Base-by-base conservation (phyloP, 116 monocot species). In the Iris pallida region DNA sequence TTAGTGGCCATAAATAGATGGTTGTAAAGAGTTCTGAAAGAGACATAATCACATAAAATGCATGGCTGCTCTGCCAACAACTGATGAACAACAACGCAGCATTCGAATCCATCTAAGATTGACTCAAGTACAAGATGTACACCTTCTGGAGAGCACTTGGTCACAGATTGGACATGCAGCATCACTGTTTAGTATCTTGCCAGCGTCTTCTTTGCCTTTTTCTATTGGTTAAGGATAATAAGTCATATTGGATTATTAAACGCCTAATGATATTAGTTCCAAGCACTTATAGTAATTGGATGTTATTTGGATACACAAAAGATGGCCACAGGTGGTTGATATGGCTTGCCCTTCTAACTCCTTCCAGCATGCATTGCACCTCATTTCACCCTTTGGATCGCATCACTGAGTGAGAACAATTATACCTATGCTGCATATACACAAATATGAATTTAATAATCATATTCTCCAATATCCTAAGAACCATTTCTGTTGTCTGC, bases 141-240 rank as follows among this genome's bases (percentile, higher is more conserved):
- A 90, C 95, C 95, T 91, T 80, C 80, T 95, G 10, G 95, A 88
- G 45, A 95, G 95, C 51, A 91, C 91, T 78, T 95, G 95, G 75
- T 95, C 91, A 73, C 95, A 95, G 54, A 95, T 79, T 58, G 95
- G 95, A 71, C 91, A 95, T 6, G 90, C 82, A 68, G 78, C 84
- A 88, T 91, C 91, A 78, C 74, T 86, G 66, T 53, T 88, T 11
- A 95, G 80, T 61, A 95, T 91, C 67, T 91, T 91, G 75, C 74
- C 77, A 10, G 95, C 95, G 82, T 95, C 95, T 66, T 95, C 95
- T 5, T 77, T 61, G 61, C 95, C 95, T 95, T 81, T 64, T 49
- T 20, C 16, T 5, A 15, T 8, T 47, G 11, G 59, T 72, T 70
- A 76, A 75, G 54, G 58, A 66, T n/a, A 68, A 4, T 51, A 7